Evolutionary conservation across 805 yeast species (phyloP).

Genomic region (Yamadazyma scolyti): DNA sequence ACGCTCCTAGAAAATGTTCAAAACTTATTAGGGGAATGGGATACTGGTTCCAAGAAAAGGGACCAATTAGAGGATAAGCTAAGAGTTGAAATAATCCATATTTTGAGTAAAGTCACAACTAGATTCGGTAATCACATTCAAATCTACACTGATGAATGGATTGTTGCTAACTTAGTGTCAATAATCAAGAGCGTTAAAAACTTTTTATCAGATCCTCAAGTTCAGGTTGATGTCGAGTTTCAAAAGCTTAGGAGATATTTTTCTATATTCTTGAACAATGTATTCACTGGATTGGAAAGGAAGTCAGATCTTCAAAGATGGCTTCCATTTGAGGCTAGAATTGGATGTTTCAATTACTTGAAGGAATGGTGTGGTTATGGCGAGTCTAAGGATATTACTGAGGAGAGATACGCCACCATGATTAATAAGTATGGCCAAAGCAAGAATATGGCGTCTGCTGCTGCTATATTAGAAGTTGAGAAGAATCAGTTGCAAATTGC

Average conservation of each 20-base stretch:
- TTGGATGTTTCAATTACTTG: conserved; percentile 74
- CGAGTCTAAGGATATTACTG: conserved; percentile 52
- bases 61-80: conserved; percentile 40
- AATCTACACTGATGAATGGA: conserved; percentile 63
- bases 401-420: conserved; percentile 63
- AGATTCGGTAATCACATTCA: conserved; percentile 48
- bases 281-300: conserved; percentile 54
- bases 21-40: conserved; percentile 47
- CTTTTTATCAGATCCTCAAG: conserved; percentile 51
- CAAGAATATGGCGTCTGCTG: conserved; percentile 47
- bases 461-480: conserved; percentile 79
- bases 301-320: conserved; percentile 42
- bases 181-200: conserved; percentile 60
- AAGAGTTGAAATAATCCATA: conserved; percentile 75
- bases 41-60: conserved; percentile 25
- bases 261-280: conserved; percentile 74
- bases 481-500: conserved; percentile 64
- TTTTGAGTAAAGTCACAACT: conserved; percentile 64
- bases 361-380: conserved; percentile 97
- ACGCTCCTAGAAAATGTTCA: conserved; percentile 77
- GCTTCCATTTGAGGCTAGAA: conserved; percentile 84
- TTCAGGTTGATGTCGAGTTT: conserved; percentile 65
- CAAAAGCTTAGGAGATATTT: conserved; percentile 81
- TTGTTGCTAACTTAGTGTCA: conserved; percentile 57
- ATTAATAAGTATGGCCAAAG: conserved; percentile 37